Percentiles rank a stretch among this genome's conserved stretches.
phyloP scores from a whole-genome alignment of 768 basidiomycete genomes.

The Boletus reticulatus region DNA sequence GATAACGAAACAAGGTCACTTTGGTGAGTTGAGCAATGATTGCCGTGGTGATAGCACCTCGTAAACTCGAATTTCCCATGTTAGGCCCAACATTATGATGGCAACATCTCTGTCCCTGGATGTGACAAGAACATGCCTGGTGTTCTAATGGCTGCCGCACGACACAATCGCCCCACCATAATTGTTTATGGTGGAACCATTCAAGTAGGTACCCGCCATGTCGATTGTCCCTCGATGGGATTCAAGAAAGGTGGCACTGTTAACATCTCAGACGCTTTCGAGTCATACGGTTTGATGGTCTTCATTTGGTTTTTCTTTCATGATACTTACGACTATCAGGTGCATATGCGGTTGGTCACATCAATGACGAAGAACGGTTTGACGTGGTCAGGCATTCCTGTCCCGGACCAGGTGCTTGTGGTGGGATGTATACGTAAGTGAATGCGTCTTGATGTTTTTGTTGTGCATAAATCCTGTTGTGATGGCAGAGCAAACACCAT shows the following conservation, averaged over 20 bases:
- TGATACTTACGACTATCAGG: constrained; percentile 40
- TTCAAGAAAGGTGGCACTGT: constrained; percentile 77
- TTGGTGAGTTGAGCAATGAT: constrained; percentile 38
- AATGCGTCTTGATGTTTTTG: neutral
- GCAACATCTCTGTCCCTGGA: constrained; percentile 82
- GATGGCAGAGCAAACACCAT: constrained; percentile 73
- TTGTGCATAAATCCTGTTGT: neutral
- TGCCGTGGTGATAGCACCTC: neutral
- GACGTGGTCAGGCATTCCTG: constrained; percentile 87
- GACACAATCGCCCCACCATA: constrained; percentile 86
- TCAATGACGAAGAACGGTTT: constrained; percentile 75
- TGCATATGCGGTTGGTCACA: constrained; percentile 72
- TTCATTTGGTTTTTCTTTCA: neutral
- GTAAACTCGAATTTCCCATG: neutral
- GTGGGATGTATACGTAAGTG: constrained; percentile 81
- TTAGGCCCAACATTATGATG: constrained; percentile 87
- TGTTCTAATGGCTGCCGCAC: constrained; percentile 79
- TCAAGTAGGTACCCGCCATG: constrained; percentile 67
- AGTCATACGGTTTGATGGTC: constrained; percentile 62
- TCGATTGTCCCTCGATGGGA: constrained; percentile 80
- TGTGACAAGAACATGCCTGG: constrained; percentile 96
- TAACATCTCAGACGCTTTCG: constrained; percentile 83
- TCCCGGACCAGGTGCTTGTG: constrained; percentile 81
- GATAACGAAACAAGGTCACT: constrained; percentile 42
- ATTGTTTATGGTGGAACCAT: constrained; percentile 89